Evolutionary conservation across 495 filamentous ascomycete genomes (phyloP).

Genomic region (Opeltia flavorubescens): DNA sequence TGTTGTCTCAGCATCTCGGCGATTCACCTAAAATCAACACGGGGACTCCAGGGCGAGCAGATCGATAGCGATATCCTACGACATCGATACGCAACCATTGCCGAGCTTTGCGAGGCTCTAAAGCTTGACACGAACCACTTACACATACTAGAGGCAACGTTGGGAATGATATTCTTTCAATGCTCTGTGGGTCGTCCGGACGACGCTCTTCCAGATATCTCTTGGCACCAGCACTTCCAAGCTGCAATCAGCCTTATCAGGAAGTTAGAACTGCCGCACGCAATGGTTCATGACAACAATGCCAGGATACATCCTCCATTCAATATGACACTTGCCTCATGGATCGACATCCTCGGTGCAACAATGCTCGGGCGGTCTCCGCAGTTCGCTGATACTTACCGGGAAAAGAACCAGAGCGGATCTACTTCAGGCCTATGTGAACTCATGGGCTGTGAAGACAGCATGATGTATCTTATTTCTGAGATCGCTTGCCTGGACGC

Average conservation of each 20-base stretch:
- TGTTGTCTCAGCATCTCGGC: constrained; percentile 92
- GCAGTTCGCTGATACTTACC: constrained; percentile 80
- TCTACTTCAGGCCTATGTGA: constrained; percentile 68
- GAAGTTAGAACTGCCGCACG: constrained; percentile 65
- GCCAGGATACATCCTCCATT: constrained; percentile 58
- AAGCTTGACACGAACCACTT: constrained; percentile 66
- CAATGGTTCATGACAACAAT: constrained; percentile 40
- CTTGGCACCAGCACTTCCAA: constrained; percentile 94
- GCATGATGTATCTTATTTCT: constrained; percentile 94
- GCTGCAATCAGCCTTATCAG: constrained; percentile 70
- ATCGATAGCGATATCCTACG: constrained; percentile 88
- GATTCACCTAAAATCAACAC: constrained; percentile 79
- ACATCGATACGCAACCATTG: constrained; percentile 80
- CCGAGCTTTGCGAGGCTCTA: constrained; percentile 72
- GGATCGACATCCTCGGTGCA: constrained; percentile 94
- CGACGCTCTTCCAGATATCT: constrained; percentile 82
- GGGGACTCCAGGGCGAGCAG: constrained; percentile 51
- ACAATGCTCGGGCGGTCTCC: constrained; percentile 83
- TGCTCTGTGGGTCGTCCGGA: constrained; percentile 77
- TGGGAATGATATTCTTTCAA: constrained; percentile 97
- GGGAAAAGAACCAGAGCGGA: constrained; percentile 68
- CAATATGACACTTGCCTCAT: constrained; percentile 88
- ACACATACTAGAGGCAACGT: constrained; percentile 80
- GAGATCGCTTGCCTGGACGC: constrained; percentile 93
- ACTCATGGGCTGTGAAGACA: constrained; percentile 96